Conservation (phyloP, 2,329 filamentous ascomycete genomes). For the Fusarium sambucinum region DNA sequence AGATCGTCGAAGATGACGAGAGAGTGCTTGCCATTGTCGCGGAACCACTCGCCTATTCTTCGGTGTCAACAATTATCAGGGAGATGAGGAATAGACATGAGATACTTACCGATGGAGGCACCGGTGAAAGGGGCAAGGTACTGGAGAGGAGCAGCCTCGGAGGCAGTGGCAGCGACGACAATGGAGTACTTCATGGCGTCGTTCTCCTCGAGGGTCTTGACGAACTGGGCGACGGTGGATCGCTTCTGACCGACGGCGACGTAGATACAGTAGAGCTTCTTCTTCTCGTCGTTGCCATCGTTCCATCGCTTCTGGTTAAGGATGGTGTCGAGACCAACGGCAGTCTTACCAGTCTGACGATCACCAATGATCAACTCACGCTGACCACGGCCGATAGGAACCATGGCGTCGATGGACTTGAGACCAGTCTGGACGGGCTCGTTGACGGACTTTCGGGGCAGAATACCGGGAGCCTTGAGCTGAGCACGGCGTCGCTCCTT, state of each 20-base stretch:
- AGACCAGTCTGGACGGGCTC: conserved; percentile 99
- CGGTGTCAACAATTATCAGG: not conserved
- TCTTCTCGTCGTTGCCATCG: conserved; percentile 83
- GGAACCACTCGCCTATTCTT: conserved; percentile 77
- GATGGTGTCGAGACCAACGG: conserved; percentile 96
- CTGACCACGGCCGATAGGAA: conserved; percentile 99
- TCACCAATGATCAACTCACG: conserved; percentile 99
- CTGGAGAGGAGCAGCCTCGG: conserved; percentile 94
- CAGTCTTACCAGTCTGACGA: conserved; percentile 99
- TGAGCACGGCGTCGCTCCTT: conserved; percentile 94
- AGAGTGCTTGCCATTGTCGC: conserved; percentile 88
- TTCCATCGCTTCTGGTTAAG: conserved; percentile 99
- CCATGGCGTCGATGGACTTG: conserved; percentile 99
- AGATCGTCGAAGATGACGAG: conserved; percentile 95
- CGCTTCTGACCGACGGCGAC: conserved; percentile 99
- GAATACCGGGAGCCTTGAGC: conserved; percentile 98
- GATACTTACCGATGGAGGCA: conserved; percentile 51
- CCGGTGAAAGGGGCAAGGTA: conserved; percentile 95
- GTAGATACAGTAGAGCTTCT: conserved; percentile 99
- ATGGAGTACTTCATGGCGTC: conserved; percentile 99
- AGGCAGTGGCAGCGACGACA: conserved; percentile 94
- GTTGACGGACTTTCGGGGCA: conserved; percentile 96
- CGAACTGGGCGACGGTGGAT: conserved; percentile 98
- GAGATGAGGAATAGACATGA: not conserved
- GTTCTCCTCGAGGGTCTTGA: conserved; percentile 99